phyloP scores from a whole-genome alignment of 1,139 yeast genomes.

The Zygoascus meyerae region DNA sequence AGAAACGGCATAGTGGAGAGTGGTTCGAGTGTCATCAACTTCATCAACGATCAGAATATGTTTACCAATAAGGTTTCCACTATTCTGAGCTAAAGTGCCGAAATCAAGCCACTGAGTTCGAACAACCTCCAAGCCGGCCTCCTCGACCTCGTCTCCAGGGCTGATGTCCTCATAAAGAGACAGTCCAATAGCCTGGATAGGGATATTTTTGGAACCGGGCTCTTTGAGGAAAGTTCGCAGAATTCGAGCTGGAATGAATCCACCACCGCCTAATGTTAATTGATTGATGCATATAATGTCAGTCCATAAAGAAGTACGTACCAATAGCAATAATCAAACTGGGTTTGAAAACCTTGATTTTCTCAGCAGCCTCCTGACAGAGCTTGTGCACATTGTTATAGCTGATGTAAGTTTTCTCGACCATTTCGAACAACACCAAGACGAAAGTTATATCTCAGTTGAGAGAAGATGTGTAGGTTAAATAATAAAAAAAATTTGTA shows the following conservation, averaged over 20 bases:
- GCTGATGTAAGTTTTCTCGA: constrained; percentile 69
- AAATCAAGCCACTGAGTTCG: constrained; percentile 97
- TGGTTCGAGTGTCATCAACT: constrained; percentile 94
- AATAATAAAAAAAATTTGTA: neutral
- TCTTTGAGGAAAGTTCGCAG: constrained; percentile 83
- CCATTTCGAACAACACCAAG: constrained; percentile 16
- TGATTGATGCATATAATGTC: neutral
- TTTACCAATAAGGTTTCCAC: constrained; percentile 69
- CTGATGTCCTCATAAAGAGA: constrained; percentile 82
- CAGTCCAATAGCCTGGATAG: constrained; percentile 89
- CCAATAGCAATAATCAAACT: constrained; percentile 84
- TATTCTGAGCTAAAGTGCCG: constrained; percentile 49
- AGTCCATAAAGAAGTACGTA: constrained; percentile 19
- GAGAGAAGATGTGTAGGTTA: neutral
- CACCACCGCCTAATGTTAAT: constrained; percentile 62
- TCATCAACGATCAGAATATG: constrained; percentile 83
- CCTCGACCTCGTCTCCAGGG: constrained; percentile 51
- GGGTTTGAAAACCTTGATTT: constrained; percentile 66
- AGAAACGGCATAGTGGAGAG: constrained; percentile 82
- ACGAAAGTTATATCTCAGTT: neutral
- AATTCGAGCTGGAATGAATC: constrained; percentile 94
- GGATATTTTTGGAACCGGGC: constrained; percentile 80
- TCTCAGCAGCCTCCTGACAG: constrained; percentile 77
- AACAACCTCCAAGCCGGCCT: constrained; percentile 76
- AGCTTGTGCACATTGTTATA: constrained; percentile 91